Base-by-base conservation (phyloP, 108 stramenopile species). In the Discostella pseudostelligera region DNA sequence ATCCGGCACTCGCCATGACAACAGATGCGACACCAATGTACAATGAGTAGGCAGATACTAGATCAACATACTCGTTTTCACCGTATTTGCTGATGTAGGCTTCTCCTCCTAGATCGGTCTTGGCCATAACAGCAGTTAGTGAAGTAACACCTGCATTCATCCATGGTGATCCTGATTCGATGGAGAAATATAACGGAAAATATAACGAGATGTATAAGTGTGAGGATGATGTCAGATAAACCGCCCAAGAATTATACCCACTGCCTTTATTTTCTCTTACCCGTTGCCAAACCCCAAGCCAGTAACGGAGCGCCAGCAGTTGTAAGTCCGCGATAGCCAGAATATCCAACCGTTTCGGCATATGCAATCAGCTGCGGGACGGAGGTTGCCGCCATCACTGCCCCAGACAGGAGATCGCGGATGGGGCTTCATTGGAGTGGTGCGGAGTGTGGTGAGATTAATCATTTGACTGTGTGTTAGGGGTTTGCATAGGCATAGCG, bases 321-420 rank as follows among this genome's bases (percentile, higher is more conserved):
- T 7, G 86, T 68, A 35, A 92, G 66, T 22, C 91, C 91, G 36
- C 86, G 83, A 51, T 85, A 86, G 16, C 86, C 83, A 39, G 88
- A 88, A 62, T 89, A 89, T 35, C 88, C 88, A 4, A 80, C 83
- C 7, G 83, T 81, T 66, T 92, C 87, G 19, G 91, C 91, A 61
- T 92, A 92, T 37, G 88, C 88, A 56, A 92, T 86, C n/a, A 89
- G 65, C 62, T 92, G 91, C 0, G 91, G 91, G 1, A 92, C 84
- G 46, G 87, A 88, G 12, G 91, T 92, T 49, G 85, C 88, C 4
- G 91, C 91, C 88, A 92, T 89, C 28, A 89, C 86, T 62, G 77
- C 70, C 9, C 91, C 91, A 39, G 87, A 84, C 14, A 92, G 45
- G 22, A 86, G 45, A 78, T 92, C 91, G 19, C 87, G 70, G 25